These are phyloP conservation scores for Zygotorulaspora chibaensis DNA, from an alignment of 805 yeast species.

Conservation along the genomic window DNA sequence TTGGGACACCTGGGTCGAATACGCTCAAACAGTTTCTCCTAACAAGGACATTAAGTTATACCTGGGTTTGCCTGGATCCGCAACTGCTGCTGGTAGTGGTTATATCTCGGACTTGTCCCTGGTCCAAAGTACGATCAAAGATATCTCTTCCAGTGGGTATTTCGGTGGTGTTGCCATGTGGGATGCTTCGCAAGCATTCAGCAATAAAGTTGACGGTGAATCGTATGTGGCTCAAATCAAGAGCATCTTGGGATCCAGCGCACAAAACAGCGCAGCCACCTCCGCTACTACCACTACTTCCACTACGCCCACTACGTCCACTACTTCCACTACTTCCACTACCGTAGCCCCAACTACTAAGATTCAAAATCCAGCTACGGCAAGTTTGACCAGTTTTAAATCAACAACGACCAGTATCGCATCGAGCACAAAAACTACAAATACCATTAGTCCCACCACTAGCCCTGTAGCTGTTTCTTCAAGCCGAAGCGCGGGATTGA, in stretches of 20 bases:
- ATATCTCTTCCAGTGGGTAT: slow-evolving; percentile 62
- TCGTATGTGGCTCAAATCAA: slow-evolving; percentile 44
- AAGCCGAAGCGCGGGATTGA: slow-evolving; percentile 2
- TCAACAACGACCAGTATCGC: neutral
- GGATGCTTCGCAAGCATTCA: slow-evolving; percentile 79
- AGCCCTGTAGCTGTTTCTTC: slow-evolving; percentile 5
- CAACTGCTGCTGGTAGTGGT: slow-evolving; percentile 54
- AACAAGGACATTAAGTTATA: slow-evolving; percentile 66
- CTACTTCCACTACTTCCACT: slow-evolving; percentile 7
- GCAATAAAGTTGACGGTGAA: slow-evolving; percentile 42
- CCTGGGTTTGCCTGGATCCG: slow-evolving; percentile 70
- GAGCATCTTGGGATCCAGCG: slow-evolving; percentile 34
- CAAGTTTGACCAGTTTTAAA: neutral
- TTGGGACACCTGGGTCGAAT: slow-evolving; percentile 69
- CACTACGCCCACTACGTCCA: slow-evolving; percentile 11
- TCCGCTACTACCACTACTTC: slow-evolving; percentile 18
- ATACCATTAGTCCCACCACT: neutral
- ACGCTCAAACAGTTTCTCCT: slow-evolving; percentile 54
- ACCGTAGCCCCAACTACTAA: slow-evolving; percentile 10
- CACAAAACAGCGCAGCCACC: slow-evolving; percentile 16
- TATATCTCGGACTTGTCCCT: slow-evolving; percentile 49
- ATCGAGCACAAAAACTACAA: neutral
- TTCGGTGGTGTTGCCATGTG: slow-evolving; percentile 89
- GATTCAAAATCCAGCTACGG: neutral
- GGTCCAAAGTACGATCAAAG: slow-evolving; percentile 51